A percentile compares a stretch with the other conserved stretches of the same genome.
Conservation (phyloP, 768 basidiomycete species). For the Lactifluus echinatus region DNA sequence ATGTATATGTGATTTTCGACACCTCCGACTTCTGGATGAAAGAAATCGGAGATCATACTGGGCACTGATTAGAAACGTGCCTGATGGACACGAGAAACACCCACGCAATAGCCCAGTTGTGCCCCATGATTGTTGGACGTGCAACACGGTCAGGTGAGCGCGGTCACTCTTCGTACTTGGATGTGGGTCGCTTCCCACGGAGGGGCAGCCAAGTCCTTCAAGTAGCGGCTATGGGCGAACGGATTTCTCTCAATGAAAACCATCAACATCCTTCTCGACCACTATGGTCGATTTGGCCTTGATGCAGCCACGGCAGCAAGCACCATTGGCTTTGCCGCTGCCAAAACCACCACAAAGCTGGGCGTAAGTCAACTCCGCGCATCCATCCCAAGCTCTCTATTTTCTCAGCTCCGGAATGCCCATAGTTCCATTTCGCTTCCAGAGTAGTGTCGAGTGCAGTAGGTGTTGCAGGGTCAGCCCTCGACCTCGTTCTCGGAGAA, state of each 20-base stretch:
- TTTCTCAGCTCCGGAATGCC: slow-evolving; percentile 13
- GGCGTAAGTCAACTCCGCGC: slow-evolving; percentile 41
- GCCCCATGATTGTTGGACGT: neutral
- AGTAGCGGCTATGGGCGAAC: neutral
- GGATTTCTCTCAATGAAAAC: slow-evolving; percentile 1
- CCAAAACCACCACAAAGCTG: slow-evolving; percentile 57
- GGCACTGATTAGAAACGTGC: neutral
- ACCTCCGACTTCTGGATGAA: slow-evolving; percentile 87
- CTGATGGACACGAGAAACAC: neutral
- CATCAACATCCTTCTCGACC: slow-evolving; percentile 34
- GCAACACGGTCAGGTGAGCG: too few species aligned
- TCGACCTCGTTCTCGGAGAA: slow-evolving; percentile 65
- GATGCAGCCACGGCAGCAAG: slow-evolving; percentile 58
- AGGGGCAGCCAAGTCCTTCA: neutral
- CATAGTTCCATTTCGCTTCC: slow-evolving; percentile 61
- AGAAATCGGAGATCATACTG: slow-evolving; percentile 97
- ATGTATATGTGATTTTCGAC: slow-evolving; percentile 97
- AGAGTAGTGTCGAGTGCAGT: slow-evolving; percentile 50
- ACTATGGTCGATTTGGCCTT: slow-evolving; percentile 45
- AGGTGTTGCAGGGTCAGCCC: slow-evolving; percentile 46
- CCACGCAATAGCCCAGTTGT: slow-evolving; percentile 1
- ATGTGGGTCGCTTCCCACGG: slow-evolving; percentile 12
- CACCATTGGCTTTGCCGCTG: slow-evolving; percentile 58
- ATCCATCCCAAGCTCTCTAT: neutral
- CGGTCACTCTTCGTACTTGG: neutral